Conservation (phyloP, 73 alveolate genomes). For the Uronychia binucleata region DNA sequence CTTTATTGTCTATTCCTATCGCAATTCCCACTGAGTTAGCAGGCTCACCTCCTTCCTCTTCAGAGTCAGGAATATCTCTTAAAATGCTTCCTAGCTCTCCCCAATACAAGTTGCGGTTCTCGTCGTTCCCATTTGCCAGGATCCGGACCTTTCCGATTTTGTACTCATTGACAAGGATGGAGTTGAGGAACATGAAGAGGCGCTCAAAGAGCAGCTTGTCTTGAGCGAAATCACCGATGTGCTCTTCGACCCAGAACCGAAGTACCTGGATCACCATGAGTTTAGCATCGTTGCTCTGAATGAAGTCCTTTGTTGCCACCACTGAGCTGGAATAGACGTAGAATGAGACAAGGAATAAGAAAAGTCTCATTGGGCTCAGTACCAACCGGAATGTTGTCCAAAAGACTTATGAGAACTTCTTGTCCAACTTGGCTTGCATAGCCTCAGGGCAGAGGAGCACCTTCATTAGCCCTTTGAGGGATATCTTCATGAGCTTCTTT, state of each 20-base stretch:
- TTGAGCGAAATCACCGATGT: neutral
- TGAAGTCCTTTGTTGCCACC: neutral
- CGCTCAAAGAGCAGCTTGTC: neutral
- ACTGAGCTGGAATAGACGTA: neutral
- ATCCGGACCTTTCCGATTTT: neutral
- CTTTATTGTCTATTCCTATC: neutral
- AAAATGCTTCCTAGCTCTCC: neutral
- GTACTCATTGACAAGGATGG: neutral
- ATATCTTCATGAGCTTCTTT: no score
- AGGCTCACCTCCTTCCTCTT: neutral
- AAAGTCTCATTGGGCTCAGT: neutral
- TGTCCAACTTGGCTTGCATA: neutral
- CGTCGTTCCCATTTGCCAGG: neutral
- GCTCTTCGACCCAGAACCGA: neutral
- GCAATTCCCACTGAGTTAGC: neutral
- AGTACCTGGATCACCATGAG: neutral
- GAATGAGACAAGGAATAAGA: neutral
- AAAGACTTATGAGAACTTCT: neutral
- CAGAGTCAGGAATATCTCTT: neutral
- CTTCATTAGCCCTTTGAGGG: neutral
- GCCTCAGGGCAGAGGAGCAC: neutral
- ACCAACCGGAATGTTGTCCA: neutral
- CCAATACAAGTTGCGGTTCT: neutral
- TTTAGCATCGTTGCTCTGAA: neutral
- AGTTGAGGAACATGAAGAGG: neutral